These are phyloP conservation scores for Coemansia sp. DNA, from an alignment of 192 early-diverging fungal genomes.

Conservation along the genomic window DNA sequence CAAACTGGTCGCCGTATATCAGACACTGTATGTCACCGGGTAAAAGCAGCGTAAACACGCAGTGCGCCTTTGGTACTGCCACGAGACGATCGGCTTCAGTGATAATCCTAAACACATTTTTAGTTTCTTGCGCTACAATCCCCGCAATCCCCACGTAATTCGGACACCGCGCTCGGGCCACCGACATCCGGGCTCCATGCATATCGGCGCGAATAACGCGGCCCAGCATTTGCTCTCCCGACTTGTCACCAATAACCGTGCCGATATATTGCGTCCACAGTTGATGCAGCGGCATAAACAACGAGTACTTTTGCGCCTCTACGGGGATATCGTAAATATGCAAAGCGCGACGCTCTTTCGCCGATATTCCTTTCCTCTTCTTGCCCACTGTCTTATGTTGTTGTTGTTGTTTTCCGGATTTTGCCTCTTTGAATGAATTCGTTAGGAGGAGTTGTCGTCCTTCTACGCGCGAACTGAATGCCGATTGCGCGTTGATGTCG, in stretches of 20 bases:
- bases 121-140: constrained; percentile 88
- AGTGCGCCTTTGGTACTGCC: constrained; percentile 75
- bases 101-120: constrained; percentile 82
- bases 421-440: constrained; percentile 37
- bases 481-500: constrained; percentile 10
- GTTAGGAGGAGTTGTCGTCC: constrained; percentile 42
- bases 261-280: constrained; percentile 82
- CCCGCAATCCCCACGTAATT: constrained; percentile 76
- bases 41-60: constrained; percentile 57
- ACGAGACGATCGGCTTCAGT: constrained; percentile 64
- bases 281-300: constrained; percentile 73
- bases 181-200: constrained; percentile 81
- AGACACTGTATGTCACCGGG: constrained; percentile 52
- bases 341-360: constrained; percentile 60
- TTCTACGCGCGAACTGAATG: constrained; percentile 40
- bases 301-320: constrained; percentile 53
- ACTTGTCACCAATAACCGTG: constrained; percentile 58
- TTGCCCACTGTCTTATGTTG: no score
- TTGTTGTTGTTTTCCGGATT: not conserved
- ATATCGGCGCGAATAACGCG: constrained; percentile 75
- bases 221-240: constrained; percentile 12
- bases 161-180: constrained; percentile 76
- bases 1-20: constrained; percentile 81
- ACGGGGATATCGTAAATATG: constrained; percentile 70
- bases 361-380: constrained; percentile 59